These are phyloP conservation scores for Plasmodium knowlesi DNA, from an alignment of 169 alveolate species.

Conservation along the genomic window DNA sequence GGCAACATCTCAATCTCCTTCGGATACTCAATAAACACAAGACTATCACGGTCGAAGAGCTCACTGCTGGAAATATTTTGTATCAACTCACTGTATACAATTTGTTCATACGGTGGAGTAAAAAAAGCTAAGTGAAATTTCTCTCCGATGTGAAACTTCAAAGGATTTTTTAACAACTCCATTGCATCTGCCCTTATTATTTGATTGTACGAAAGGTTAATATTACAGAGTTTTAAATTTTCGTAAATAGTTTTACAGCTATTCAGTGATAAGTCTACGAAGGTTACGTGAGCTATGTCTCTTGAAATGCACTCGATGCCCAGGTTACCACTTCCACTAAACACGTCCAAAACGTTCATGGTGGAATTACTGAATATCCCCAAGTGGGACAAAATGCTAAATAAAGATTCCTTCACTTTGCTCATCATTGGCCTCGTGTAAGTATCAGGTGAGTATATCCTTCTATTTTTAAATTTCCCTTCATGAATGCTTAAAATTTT, in stretches of 20 bases:
- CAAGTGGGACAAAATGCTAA: constrained; percentile 73
- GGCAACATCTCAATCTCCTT: constrained; percentile 82
- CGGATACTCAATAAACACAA: constrained; percentile 86
- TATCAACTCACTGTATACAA: constrained; percentile 80
- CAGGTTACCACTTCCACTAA: constrained; percentile 88
- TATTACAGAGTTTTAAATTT: constrained; percentile 1
- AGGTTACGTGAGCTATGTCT: constrained; percentile 82
- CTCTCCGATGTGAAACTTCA: constrained; percentile 76
- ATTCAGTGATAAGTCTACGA: constrained; percentile 82
- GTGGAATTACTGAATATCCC: constrained; percentile 71
- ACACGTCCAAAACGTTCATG: constrained; percentile 83
- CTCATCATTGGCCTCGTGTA: constrained; percentile 85
- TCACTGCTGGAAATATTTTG: constrained; percentile 79
- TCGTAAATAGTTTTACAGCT: constrained; percentile 82
- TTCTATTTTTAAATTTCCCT: constrained; percentile 79
- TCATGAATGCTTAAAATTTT: constrained; percentile 67
- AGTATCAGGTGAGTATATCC: constrained; percentile 78
- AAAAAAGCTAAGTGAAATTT: constrained; percentile 81
- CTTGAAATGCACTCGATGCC: constrained; percentile 88
- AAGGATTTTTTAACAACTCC: constrained; percentile 79
- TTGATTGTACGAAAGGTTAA: constrained; percentile 77
- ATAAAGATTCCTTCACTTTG: constrained; percentile 80
- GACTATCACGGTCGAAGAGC: constrained; percentile 78
- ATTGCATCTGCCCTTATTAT: constrained; percentile 84
- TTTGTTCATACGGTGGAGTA: constrained; percentile 88